Evolutionary conservation across 768 basidiomycete species (phyloP), one percentile per base, ranked within the genome.

Genomic region (Lentinula sp.): DNA sequence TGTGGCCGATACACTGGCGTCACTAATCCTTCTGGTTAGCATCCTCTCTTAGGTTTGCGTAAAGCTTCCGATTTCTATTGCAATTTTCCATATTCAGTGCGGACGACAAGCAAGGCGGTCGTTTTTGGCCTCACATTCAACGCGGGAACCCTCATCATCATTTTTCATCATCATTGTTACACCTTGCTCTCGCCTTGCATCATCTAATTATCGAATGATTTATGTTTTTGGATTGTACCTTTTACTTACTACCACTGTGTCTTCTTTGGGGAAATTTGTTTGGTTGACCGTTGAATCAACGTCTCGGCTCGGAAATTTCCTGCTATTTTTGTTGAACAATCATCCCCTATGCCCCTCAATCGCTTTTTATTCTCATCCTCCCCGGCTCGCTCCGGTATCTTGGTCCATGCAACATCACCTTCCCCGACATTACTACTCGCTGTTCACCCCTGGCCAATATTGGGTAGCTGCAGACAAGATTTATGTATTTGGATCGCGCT

Each of bases 1-100:
- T 79, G 76, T 77, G 55, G 86, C 88, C 88, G 75, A 91, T 70
- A 89, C 90, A 87, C 78, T 71, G 87, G 87, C 85, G 71, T 81
- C 81, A 74, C 75, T 72, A 65, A 4, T 43, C n/a, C 32, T 62
- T 39, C 41, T 41, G 35, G 23, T 32, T 50, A 36, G 10, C 41
- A 12, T 18, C 43, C 33, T 57, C 36, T 61, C 33, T 37, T n/a
- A 32, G 33, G 37, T 20, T 54, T 33, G 15, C 23, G 16, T 9
- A 36, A 36, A 33, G n/a, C 48, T 53, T 53, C 50, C 18, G 18
- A 43, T 28, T 52, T 20, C 51, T 20, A 51, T 52, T 6, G 39
- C 55, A 36, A n/a, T 57, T 46, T 28, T 28, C 41, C 23, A 7
- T 15, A 10, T 59, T 32, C 15, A 20, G 28, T 59, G 37, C 23